A percentile compares a stretch with the other conserved stretches of the same genome.
Evolutionary conservation across 2,329 filamentous ascomycete genomes (phyloP).

Genomic region (Aureobasidium sp.): DNA sequence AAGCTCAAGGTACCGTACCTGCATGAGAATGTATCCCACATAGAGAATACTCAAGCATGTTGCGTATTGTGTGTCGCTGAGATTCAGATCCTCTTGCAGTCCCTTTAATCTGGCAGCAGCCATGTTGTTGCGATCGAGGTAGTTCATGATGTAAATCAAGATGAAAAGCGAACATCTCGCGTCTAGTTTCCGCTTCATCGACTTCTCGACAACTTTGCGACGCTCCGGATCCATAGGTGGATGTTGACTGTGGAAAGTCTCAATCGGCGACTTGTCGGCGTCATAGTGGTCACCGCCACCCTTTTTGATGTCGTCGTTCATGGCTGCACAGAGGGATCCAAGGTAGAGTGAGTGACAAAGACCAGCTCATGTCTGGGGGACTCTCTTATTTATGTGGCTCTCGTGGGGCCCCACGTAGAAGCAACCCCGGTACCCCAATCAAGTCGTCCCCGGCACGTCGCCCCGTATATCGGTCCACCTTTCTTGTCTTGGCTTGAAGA

Average conservation of each 20-base stretch:
- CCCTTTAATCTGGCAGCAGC: conserved; percentile 57
- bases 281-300: not conserved
- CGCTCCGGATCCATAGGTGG: conserved; percentile 1
- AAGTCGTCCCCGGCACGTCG: not conserved
- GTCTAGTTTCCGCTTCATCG: conserved; percentile 5
- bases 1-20: conserved; percentile 14
- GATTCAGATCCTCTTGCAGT: conserved; percentile 50
- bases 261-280: conserved; percentile 1
- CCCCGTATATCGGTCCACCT: conserved; percentile 3
- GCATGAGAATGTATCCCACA: conserved; percentile 39
- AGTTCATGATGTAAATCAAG: conserved; percentile 70
- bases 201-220: conserved; percentile 3
- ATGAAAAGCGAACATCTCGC: conserved; percentile 42
- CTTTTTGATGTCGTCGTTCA: conserved; percentile 1
- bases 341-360: not conserved
- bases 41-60: conserved; percentile 50
- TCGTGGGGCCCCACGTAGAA: not conserved
- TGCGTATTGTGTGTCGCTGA: conserved; percentile 49
- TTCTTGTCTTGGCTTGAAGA: not conserved
- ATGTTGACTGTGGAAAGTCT: not conserved
- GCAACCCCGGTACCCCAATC: not conserved
- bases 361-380: not conserved
- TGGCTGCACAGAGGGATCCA: not conserved
- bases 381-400: conserved; percentile 6
- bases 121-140: conserved; percentile 51